Base-by-base conservation (phyloP, 2,329 filamentous ascomycete species). In the Alternaria triticina region DNA sequence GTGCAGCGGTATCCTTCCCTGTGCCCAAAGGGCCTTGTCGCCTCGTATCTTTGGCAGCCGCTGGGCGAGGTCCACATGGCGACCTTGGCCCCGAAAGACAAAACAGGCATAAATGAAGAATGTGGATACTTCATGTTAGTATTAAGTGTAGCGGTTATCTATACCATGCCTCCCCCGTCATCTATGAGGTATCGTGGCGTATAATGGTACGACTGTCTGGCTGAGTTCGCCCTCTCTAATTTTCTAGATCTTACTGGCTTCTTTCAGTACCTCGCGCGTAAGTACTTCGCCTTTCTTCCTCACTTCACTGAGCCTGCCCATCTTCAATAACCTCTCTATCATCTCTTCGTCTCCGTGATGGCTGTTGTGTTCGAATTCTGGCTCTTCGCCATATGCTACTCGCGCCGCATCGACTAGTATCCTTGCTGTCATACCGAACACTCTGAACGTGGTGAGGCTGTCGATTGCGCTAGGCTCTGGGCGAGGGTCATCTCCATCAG, bases 391-490 rank as follows among this genome's bases (percentile, higher is more conserved):
- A 77, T 96, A 98, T 20, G 94, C 95, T 17, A 97, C 86, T 66
- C 92, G 85, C 33, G 95, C 94, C 5, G 91, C 91, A 81, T 98
- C 95, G 6, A 97, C 92, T 58, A 97, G 79, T 58, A 98, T 95
- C 56, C 93, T 85, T 3, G 93, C 95, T 57, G 95, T 98, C 93
- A 98, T 95, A 15, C 95, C 95, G 87, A 94, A 97, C 5, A 98
- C 94, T 70, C 91, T 89, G 81, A 96, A 97, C 40, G 91, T 84
- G 45, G 82, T 82, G 47, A 85, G 74, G 3, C 83, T 83, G 5
- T 77, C 70, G n/a, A 78, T 57, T 4, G 72, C 59, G 46, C 54
- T 66, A 71, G 57, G 82, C 81, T 76, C 88, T 80, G 44, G 67
- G 5, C 64, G 54, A 4, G 70, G 71, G 55, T 74, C 68, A 30